Percentiles rank a stretch among this genome's conserved stretches.
These are phyloP conservation scores for Anthoceros angustus DNA, from an alignment of 225 moss, liverwort and hornwort species.

Conservation along the genomic window DNA sequence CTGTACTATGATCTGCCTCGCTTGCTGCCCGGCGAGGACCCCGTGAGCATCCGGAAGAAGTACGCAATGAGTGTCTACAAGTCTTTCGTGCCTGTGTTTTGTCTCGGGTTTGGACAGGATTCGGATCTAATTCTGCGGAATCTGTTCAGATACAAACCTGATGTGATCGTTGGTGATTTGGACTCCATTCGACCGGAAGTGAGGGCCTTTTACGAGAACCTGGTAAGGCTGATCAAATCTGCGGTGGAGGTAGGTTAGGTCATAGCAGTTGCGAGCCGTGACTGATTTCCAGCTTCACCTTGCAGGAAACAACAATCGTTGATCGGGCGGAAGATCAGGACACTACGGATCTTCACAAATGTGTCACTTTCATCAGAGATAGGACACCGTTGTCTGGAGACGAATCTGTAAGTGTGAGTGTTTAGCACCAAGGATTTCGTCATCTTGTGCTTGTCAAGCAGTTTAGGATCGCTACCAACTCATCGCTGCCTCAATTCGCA, in stretches of 20 bases:
- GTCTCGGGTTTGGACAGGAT: background rate
- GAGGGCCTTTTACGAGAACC: slow-evolving; percentile 34
- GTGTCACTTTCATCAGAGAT: slow-evolving; percentile 33
- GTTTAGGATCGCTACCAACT: slow-evolving; percentile 2
- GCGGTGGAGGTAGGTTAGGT: background rate
- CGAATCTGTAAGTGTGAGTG: slow-evolving; percentile 21
- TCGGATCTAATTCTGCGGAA: background rate
- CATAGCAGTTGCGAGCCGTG: background rate
- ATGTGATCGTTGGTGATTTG: slow-evolving; percentile 67
- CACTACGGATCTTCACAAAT: slow-evolving; percentile 74
- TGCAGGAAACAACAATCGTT: slow-evolving; percentile 52
- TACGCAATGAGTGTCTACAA: slow-evolving; percentile 7
- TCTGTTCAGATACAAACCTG: slow-evolving; percentile 47
- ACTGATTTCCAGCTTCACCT: background rate
- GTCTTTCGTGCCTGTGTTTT: background rate
- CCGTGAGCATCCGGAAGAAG: slow-evolving; percentile 36
- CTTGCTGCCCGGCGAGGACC: slow-evolving; percentile 32
- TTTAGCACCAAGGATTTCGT: too few relatives aligned
- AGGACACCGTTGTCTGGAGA: slow-evolving; percentile 21
- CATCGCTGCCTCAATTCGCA: slow-evolving; percentile 9
- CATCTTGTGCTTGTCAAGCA: background rate
- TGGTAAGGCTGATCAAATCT: slow-evolving; percentile 18
- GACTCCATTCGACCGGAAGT: slow-evolving; percentile 72
- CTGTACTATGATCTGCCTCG: slow-evolving; percentile 68
- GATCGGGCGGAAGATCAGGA: slow-evolving; percentile 58